Conservation (phyloP, 805 yeast species). For the Starmerella etchellsii region DNA sequence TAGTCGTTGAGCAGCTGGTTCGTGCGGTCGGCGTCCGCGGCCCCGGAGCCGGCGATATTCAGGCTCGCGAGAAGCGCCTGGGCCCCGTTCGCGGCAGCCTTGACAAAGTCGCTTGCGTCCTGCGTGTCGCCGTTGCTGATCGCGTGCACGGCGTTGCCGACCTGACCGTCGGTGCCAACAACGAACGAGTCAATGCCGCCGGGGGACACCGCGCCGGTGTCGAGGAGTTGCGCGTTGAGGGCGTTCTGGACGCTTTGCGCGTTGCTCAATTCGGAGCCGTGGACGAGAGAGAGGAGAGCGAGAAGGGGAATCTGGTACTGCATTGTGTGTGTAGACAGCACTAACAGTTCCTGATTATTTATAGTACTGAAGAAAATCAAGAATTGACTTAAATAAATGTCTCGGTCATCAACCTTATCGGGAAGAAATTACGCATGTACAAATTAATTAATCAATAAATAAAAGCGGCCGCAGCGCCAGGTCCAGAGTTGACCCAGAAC, state of each 20-base stretch:
- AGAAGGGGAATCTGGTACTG: neutral
- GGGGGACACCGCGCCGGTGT: slow-evolving; percentile 6
- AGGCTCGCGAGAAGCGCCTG: slow-evolving; percentile 22
- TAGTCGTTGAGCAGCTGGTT: slow-evolving; percentile 18
- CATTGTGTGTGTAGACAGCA: too few relatives aligned
- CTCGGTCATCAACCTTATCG: too few relatives aligned
- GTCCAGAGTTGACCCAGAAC: too few relatives aligned
- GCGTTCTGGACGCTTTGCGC: slow-evolving; percentile 15
- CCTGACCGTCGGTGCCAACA: slow-evolving; percentile 24
- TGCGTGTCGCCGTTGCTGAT: slow-evolving; percentile 13
- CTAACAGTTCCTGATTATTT: too few relatives aligned
- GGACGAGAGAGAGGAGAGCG: neutral
- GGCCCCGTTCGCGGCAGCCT: slow-evolving; percentile 24
- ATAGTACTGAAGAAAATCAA: too few relatives aligned
- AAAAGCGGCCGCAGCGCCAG: too few relatives aligned
- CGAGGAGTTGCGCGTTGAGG: slow-evolving; percentile 13
- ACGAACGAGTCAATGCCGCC: slow-evolving; percentile 19
- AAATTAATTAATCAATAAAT: too few relatives aligned
- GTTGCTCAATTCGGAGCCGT: slow-evolving; percentile 13
- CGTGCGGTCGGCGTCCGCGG: slow-evolving; percentile 19
- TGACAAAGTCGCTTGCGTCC: slow-evolving; percentile 19
- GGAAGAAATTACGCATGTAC: too few relatives aligned
- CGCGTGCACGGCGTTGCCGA: slow-evolving; percentile 19
- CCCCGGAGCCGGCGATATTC: slow-evolving; percentile 19
- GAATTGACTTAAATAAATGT: too few relatives aligned